Evolutionary conservation across 106 monocot species (phyloP).

Genomic region (Dendrobium chrysotoxum): DNA sequence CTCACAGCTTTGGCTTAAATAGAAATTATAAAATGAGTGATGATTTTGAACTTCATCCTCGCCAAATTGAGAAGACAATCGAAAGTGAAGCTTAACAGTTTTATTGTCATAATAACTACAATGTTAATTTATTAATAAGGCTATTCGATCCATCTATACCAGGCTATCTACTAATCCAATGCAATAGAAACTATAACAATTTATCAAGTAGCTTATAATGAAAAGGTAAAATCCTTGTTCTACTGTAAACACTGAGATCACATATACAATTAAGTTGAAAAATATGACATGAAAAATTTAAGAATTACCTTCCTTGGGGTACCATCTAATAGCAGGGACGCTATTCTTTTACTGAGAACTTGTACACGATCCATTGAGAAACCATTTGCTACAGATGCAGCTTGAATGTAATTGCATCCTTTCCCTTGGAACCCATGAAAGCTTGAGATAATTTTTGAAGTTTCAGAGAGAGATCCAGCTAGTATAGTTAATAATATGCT

Average conservation of each 20-base stretch:
- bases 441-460: slow-evolving; percentile 39
- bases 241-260: not conserved
- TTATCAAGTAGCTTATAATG: no score
- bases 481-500: slow-evolving; percentile 68
- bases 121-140: no score
- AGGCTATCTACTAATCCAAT: no score
- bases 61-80: no score
- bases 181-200: no score
- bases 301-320: slow-evolving; percentile 54
- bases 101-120: no score
- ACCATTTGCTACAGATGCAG: slow-evolving; percentile 59
- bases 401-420: slow-evolving; percentile 43
- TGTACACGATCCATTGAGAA: slow-evolving; percentile 48
- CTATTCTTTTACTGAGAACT: slow-evolving; percentile 54
- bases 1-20: no score
- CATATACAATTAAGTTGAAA: not conserved
- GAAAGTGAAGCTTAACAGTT: no score
- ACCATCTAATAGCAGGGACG: slow-evolving; percentile 41
- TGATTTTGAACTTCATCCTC: no score
- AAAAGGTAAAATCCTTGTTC: no score
- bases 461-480: slow-evolving; percentile 42
- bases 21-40: no score
- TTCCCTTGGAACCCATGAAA: slow-evolving; percentile 64
- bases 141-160: no score
- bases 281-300: not conserved